These are phyloP conservation scores for Priceomyces haplophilus DNA, from an alignment of 805 yeast species.

Conservation along the genomic window DNA sequence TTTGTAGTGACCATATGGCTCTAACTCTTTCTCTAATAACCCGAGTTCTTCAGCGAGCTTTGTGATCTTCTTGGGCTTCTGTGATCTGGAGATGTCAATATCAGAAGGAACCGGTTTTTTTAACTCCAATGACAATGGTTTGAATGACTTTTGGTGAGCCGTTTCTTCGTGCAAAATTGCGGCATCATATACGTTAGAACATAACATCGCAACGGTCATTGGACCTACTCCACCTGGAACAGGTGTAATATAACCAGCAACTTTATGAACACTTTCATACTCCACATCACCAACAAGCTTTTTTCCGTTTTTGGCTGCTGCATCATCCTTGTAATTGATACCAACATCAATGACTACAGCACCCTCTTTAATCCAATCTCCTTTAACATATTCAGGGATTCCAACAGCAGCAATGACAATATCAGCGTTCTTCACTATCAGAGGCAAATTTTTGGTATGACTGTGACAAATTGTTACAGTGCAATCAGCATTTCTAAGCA, in stretches of 20 bases:
- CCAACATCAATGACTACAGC: constrained; percentile 93
- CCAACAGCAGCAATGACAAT: constrained; percentile 93
- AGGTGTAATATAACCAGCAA: constrained; percentile 79
- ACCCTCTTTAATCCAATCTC: constrained; percentile 83
- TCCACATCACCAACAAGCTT: constrained; percentile 95
- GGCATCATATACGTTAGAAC: constrained; percentile 76
- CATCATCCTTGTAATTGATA: constrained; percentile 81
- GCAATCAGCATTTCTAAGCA: constrained; percentile 74
- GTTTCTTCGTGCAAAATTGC: constrained; percentile 59
- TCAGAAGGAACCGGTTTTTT: constrained; percentile 81
- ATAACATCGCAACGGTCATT: constrained; percentile 96
- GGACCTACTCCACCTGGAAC: constrained; percentile 99
- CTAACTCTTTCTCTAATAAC: constrained; percentile 73
- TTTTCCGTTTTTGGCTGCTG: constrained; percentile 69
- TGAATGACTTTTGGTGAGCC: constrained; percentile 46
- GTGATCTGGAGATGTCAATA: constrained; percentile 83
- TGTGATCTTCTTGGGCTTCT: constrained; percentile 78
- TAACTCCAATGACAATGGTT: constrained; percentile 53
- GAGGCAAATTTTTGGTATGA: constrained; percentile 58
- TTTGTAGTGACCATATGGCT: constrained; percentile 84
- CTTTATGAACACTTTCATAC: constrained; percentile 58
- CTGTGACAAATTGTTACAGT: constrained; percentile 90
- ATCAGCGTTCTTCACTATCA: constrained; percentile 65
- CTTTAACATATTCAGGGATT: constrained; percentile 76
- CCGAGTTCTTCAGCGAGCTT: constrained; percentile 80